These are phyloP conservation scores for Breviolum minutum DNA, from an alignment of 73 alveolate genomes.

Conservation along the genomic window DNA sequence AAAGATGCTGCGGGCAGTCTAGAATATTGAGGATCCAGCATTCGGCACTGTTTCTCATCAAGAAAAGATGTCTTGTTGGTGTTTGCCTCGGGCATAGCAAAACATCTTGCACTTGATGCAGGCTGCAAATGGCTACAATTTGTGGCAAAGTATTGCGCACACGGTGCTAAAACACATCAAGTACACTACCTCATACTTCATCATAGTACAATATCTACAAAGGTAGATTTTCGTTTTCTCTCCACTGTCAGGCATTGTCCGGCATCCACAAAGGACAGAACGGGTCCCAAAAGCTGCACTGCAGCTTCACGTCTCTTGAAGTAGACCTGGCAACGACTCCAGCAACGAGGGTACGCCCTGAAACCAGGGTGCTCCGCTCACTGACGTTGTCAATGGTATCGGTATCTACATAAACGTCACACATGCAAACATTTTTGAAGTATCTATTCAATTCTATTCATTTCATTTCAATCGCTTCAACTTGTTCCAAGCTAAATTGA, in stretches of 20 bases:
- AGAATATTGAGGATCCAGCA: background rate
- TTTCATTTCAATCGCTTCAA: too few species aligned
- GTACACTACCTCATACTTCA: background rate
- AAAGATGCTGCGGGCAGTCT: background rate
- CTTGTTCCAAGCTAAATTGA: background rate
- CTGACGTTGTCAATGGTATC: too few species aligned
- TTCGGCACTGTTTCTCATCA: conserved; percentile 69
- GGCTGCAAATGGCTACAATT: background rate
- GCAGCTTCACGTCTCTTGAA: conserved; percentile 79
- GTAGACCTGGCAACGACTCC: conserved; percentile 29
- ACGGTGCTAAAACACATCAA: background rate
- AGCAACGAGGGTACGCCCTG: too few species aligned
- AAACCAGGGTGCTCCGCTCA: background rate
- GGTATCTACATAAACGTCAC: too few species aligned
- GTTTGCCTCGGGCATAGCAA: background rate
- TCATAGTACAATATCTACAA: background rate
- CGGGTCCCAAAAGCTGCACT: conserved; percentile 47
- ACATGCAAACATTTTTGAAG: too few species aligned
- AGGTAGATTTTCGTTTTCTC: background rate
- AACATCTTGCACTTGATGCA: background rate
- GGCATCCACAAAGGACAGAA: background rate
- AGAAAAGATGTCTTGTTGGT: conserved; percentile 53
- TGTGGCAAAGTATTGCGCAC: background rate
- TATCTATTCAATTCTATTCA: too few species aligned
- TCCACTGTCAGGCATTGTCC: background rate